Evolutionary conservation across 768 basidiomycete species (phyloP).

Genomic region (Mycena floridula): DNA sequence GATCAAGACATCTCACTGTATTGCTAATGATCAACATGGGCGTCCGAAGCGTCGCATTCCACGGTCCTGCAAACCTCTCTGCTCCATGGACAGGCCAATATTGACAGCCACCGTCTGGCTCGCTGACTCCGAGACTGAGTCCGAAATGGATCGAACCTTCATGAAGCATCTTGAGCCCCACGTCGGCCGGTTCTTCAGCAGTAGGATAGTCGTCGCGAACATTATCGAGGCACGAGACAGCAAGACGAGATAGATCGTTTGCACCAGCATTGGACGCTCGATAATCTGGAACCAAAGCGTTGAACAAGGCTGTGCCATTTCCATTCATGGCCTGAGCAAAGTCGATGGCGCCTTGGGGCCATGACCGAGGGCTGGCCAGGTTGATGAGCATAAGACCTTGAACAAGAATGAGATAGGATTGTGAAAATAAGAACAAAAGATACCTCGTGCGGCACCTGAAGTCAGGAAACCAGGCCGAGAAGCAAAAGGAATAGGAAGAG

Average conservation of each 20-base stretch:
- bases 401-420: too few species aligned
- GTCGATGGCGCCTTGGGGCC: conserved; percentile 10
- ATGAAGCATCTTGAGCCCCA: conserved; percentile 4
- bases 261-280: neutral
- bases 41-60: conserved; percentile 19
- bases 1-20: conserved; percentile 14
- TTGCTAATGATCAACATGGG: conserved; percentile 23
- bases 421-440: conserved; percentile 13
- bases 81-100: conserved; percentile 17
- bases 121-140: conserved; percentile 10
- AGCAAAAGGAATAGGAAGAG: conserved; percentile 11
- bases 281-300: conserved; percentile 3
- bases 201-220: conserved; percentile 10
- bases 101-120: conserved; percentile 18
- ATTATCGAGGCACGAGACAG: conserved; percentile 16
- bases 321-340: conserved; percentile 13
- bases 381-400: too few species aligned
- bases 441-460: conserved; percentile 15
- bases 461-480: conserved; percentile 14
- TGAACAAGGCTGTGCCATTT: conserved; percentile 16
- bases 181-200: conserved; percentile 9
- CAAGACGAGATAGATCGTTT: conserved; percentile 13
- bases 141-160: conserved; percentile 17
- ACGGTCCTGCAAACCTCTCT: conserved; percentile 20
- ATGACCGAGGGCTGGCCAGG: conserved; percentile 9